Percentiles rank a stretch among this genome's conserved stretches.
Conservation (phyloP, 768 basidiomycete genomes). For the Russula sp. region DNA sequence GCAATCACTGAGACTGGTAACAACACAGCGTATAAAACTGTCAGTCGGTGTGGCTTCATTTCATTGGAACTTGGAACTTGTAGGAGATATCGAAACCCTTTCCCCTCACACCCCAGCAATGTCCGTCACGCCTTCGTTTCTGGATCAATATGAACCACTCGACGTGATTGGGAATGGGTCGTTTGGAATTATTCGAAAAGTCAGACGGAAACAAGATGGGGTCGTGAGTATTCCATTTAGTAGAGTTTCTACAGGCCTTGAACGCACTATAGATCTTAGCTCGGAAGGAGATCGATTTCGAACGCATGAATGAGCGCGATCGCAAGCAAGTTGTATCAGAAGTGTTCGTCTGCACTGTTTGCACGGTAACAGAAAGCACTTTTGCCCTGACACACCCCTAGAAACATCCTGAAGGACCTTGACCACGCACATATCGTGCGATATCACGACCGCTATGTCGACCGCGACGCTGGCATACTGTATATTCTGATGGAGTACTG, state of each 20-base stretch:
- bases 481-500: constrained; percentile 99
- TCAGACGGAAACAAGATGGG: constrained; percentile 77
- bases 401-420: constrained; percentile 94
- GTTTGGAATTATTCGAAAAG: constrained; percentile 97
- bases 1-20: background rate
- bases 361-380: background rate
- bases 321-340: constrained; percentile 96
- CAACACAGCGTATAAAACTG: background rate
- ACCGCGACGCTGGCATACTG: constrained; percentile 82
- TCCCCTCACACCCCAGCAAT: background rate
- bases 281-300: constrained; percentile 95
- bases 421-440: constrained; percentile 95
- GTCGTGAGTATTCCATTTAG: constrained; percentile 44
- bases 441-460: constrained; percentile 88
- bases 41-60: background rate
- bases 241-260: constrained; percentile 1
- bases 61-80: background rate
- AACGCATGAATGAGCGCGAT: constrained; percentile 93
- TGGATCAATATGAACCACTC: constrained; percentile 80
- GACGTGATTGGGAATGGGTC: constrained; percentile 96
- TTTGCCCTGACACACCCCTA: constrained; percentile 30
- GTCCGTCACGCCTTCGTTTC: constrained; percentile 33
- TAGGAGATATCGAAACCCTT: background rate
- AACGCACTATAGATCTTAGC: constrained; percentile 59
- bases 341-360: constrained; percentile 59